phyloP scores from a whole-genome alignment of 306 rosid species.

The Medicago lupulina region DNA sequence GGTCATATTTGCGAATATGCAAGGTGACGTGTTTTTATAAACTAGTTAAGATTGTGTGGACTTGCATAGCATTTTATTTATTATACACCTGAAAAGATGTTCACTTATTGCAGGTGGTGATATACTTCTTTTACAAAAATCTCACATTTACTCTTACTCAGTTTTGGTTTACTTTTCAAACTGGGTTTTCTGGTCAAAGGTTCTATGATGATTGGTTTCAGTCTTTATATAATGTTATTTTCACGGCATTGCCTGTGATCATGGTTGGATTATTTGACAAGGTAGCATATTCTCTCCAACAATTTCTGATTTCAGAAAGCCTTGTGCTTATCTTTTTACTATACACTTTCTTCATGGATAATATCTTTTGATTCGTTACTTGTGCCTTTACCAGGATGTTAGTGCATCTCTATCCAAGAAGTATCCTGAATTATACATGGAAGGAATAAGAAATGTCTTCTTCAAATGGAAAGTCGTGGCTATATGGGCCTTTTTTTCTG shows the following conservation, averaged over 20 bases:
- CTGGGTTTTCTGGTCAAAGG: conserved; percentile 98
- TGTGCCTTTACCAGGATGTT: conserved; percentile 76
- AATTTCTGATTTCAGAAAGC: conserved; percentile 13
- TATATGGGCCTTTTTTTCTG: conserved; percentile 84
- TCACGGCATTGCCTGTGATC: conserved; percentile 93
- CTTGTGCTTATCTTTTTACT: conserved; percentile 27
- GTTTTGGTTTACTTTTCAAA: conserved; percentile 98
- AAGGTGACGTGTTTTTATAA: conserved; percentile 61
- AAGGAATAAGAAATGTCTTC: conserved; percentile 79
- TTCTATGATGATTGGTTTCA: conserved; percentile 98
- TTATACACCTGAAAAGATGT: conserved; percentile 35
- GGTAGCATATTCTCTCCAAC: conserved; percentile 56
- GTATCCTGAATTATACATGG: conserved; percentile 89
- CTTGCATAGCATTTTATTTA: conserved; percentile 10
- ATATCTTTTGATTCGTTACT: conserved; percentile 38
- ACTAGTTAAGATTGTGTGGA: conserved; percentile 3
- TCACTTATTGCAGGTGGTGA: conserved; percentile 76
- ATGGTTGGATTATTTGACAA: conserved; percentile 92
- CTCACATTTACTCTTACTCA: conserved; percentile 96
- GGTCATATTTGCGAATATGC: conserved; percentile 98
- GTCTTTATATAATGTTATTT: conserved; percentile 89
- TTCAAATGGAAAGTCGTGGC: conserved; percentile 95
- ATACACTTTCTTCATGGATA: conserved; percentile 31
- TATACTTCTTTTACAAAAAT: conserved; percentile 96
- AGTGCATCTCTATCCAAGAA: conserved; percentile 92